These are phyloP conservation scores for Cercospora janseana DNA, from an alignment of 2,329 filamentous ascomycete species.

Conservation along the genomic window DNA sequence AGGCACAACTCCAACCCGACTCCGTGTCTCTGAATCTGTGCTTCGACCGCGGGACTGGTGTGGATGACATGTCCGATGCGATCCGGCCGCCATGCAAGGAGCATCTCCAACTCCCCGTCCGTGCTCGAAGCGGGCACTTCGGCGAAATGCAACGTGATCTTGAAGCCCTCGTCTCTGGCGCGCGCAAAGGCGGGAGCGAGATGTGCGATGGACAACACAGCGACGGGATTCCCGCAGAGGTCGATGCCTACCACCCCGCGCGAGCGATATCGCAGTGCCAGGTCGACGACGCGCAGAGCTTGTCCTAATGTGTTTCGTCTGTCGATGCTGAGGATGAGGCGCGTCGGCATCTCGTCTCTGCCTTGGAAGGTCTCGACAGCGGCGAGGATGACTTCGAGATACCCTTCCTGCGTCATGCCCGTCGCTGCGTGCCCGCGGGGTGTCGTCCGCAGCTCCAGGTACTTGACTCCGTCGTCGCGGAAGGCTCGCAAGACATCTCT, in stretches of 20 bases:
- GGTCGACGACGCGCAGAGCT: slow-evolving; percentile 61
- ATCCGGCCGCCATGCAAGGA: slow-evolving; percentile 66
- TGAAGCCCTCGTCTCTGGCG: slow-evolving; percentile 57
- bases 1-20: slow-evolving; percentile 74
- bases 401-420: slow-evolving; percentile 59
- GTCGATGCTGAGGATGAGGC: slow-evolving; percentile 73
- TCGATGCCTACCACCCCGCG: slow-evolving; percentile 67
- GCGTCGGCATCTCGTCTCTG: slow-evolving; percentile 28
- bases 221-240: slow-evolving; percentile 75
- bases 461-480: slow-evolving; percentile 67
- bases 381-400: slow-evolving; percentile 65
- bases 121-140: slow-evolving; percentile 61
- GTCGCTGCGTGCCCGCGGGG: slow-evolving; percentile 61
- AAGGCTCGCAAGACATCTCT: slow-evolving; percentile 65
- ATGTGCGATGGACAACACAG: slow-evolving; percentile 58
- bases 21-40: slow-evolving; percentile 53
- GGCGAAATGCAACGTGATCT: slow-evolving; percentile 74
- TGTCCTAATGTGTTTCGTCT: slow-evolving; percentile 59
- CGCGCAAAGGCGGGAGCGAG: slow-evolving; percentile 60
- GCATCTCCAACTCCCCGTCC: slow-evolving; percentile 58
- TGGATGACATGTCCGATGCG: slow-evolving; percentile 78
- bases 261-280: slow-evolving; percentile 58
- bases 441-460: slow-evolving; percentile 78
- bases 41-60: slow-evolving; percentile 60
- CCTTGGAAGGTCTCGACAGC: slow-evolving; percentile 56